Evolutionary conservation across 495 filamentous ascomycete species (phyloP), one percentile per base, ranked within the genome.

Genomic region (Cenococcum geophilum): DNA sequence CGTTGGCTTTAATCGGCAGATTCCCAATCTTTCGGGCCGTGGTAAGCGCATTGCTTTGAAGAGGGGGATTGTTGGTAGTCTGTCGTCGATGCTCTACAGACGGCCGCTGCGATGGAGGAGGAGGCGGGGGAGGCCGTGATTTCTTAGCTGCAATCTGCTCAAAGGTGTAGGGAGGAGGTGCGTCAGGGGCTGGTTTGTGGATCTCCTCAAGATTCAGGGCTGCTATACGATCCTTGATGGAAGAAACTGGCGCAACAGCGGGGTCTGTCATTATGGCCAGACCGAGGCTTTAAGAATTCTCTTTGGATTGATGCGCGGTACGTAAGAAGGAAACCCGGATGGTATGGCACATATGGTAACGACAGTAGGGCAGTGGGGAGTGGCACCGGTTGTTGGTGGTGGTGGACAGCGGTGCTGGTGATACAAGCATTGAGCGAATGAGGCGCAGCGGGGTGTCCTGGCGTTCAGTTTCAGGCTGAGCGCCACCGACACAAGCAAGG

Each of bases 201-300:
- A 83, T 72, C 60, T 86, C 78, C 37, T 79, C 75, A 56, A 80
- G 75, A 62, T 85, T 85, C 48, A 86, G 70, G 22, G 79, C 76
- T 48, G 81, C 80, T 60, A 87, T 85, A 52, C 83, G 80, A 51
- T 78, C 73, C 66, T 80, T 76, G 57, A 86, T 82, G 5, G 82
- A 83, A 34, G 74, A 67, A 21, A 76, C 67, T 62, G 76, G 76
- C 14, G 74, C 60, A 56, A 76, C 76, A 22, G 22, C 21, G 18
- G 49, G 77, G 51, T 70, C 68, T 55, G 74, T 68, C 73, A 74
- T 73, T 22, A 57, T 43, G 53, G 10, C 22, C 34, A 34, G 20
- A n/a, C n/a, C 34, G 12, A 16, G 21, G n/a, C 5, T 14, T 40
- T 6, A 6, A 50, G 47, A 50, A 6, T 6, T 23, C 8, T 23